Percentiles rank a stretch among this genome's conserved stretches.
These are phyloP conservation scores for Cytospora piceicola DNA, from an alignment of 2,329 filamentous ascomycete species.

Conservation along the genomic window DNA sequence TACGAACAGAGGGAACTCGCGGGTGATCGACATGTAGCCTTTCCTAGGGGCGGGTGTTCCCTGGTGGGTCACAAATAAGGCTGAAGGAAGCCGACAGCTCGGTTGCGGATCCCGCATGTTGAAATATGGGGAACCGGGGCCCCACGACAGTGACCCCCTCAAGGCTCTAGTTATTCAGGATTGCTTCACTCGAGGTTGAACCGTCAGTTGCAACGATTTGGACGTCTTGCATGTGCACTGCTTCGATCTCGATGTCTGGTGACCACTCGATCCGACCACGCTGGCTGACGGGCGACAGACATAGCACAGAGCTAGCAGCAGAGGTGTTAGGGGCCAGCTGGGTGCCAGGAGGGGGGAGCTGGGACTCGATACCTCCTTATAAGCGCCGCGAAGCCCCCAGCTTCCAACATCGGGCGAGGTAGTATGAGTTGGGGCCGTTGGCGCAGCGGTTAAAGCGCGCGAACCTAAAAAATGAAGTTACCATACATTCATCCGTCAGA, in stretches of 20 bases:
- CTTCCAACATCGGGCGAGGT: slow-evolving; percentile 7
- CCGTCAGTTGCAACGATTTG: neutral
- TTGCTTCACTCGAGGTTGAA: neutral
- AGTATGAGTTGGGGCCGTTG: slow-evolving; percentile 16
- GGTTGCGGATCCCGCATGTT: neutral
- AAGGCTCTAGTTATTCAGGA: neutral
- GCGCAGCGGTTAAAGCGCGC: slow-evolving; percentile 10
- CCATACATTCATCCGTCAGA: slow-evolving; percentile 14
- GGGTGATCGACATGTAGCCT: neutral
- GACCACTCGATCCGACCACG: neutral
- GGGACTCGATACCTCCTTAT: slow-evolving; percentile 12
- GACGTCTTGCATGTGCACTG: neutral
- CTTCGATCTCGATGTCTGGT: neutral
- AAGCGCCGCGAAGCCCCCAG: neutral
- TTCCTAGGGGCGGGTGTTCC: neutral
- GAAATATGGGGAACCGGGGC: neutral
- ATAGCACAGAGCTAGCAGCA: neutral
- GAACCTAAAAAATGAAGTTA: slow-evolving; percentile 4
- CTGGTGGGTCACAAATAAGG: slow-evolving; percentile 1
- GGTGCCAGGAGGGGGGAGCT: neutral
- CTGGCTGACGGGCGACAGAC: neutral
- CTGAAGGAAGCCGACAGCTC: neutral
- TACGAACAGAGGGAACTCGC: neutral
- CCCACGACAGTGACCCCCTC: neutral
- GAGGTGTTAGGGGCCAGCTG: too few species aligned